Evolutionary conservation across 805 yeast species (phyloP).

Genomic region (Sungouiozyma ichnusensis): DNA sequence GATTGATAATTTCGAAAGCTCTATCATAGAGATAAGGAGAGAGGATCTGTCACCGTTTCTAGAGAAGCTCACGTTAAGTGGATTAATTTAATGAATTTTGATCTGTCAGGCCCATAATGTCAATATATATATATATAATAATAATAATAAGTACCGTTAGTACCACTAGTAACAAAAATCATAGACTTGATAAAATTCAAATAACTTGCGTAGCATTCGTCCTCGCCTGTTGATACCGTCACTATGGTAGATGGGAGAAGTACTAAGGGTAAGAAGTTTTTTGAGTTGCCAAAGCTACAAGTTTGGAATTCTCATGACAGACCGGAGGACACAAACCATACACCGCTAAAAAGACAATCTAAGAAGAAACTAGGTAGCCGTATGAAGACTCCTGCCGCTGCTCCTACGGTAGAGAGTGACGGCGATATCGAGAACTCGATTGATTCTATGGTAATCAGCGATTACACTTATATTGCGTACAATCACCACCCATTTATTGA

Average conservation of each 20-base stretch:
- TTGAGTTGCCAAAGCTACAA: neutral
- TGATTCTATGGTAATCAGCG: neutral
- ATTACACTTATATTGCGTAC: conserved; percentile 6
- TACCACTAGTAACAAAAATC: neutral
- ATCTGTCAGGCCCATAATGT: neutral
- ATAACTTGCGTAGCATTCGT: neutral
- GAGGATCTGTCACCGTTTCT: conserved; percentile 84
- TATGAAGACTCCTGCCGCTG: neutral
- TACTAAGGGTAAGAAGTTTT: neutral
- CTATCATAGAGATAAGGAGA: conserved; percentile 79
- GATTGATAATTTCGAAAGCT: conserved; percentile 89
- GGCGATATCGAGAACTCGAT: conserved; percentile 1
- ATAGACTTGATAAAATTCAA: neutral
- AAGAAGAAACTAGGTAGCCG: neutral
- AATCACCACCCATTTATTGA: conserved; percentile 17
- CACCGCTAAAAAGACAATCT: neutral
- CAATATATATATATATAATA: neutral
- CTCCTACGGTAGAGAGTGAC: neutral
- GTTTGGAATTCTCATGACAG: neutral
- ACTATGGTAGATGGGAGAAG: neutral
- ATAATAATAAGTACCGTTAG: neutral
- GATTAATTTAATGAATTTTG: conserved; percentile 31
- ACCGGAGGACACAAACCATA: neutral
- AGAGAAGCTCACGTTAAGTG: conserved; percentile 72
- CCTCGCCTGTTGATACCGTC: too few species aligned